phyloP scores from a whole-genome alignment of 139 green algal genomes.

The Ulvella scutata region DNA sequence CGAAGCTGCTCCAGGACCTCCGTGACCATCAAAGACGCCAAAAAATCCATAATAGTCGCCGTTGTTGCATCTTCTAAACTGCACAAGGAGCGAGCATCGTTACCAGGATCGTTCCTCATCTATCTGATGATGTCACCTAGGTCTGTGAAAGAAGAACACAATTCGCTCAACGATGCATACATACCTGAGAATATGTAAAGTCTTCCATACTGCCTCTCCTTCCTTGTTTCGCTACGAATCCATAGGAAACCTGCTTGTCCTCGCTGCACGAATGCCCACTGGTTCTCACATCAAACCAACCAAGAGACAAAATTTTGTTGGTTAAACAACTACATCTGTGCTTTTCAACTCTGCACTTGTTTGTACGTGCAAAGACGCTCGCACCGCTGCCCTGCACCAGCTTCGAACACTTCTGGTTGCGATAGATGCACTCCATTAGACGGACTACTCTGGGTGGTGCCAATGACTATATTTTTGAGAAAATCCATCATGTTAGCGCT shows the following conservation, averaged over 20 bases:
- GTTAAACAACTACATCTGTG: not conserved
- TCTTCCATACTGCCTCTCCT: slow-evolving; percentile 30
- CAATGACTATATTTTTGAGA: not conserved
- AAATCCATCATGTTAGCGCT: slow-evolving; percentile 6
- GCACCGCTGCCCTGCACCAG: not conserved
- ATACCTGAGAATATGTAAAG: slow-evolving; percentile 13
- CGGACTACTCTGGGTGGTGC: not conserved
- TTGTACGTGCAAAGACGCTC: not conserved
- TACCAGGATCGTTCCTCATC: not conserved
- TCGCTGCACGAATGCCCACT: not conserved
- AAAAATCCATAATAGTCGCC: slow-evolving; percentile 60
- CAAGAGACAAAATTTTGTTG: not conserved
- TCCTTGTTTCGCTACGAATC: slow-evolving; percentile 9
- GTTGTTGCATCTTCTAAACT: slow-evolving; percentile 33
- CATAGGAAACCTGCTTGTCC: slow-evolving; percentile 6
- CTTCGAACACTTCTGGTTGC: not conserved
- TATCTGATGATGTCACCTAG: not conserved
- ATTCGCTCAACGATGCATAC: not conserved
- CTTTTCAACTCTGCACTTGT: not conserved
- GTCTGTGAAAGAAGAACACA: not conserved
- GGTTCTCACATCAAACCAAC: not conserved
- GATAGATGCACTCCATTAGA: not conserved
- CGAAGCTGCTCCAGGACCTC: slow-evolving; percentile 62
- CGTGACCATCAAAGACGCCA: slow-evolving; percentile 90
- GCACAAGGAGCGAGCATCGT: too few species aligned